phyloP scores from a whole-genome alignment of 768 basidiomycete genomes.

The Mycena polygramma region DNA sequence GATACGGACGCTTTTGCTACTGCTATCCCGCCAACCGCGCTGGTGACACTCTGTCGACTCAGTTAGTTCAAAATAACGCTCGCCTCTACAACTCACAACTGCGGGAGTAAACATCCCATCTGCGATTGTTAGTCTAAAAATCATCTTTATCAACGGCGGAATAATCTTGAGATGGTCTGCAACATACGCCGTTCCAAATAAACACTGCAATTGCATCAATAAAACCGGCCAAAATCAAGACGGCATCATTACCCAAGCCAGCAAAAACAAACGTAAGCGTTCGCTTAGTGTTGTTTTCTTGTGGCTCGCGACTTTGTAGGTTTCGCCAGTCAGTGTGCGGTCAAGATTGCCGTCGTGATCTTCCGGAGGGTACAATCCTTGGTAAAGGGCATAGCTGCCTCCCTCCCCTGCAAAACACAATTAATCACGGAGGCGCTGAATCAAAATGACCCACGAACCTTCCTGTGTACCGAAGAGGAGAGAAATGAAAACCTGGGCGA shows the following conservation, averaged over 20 bases:
- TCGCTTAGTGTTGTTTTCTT: conserved; percentile 45
- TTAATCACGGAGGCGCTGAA: conserved; percentile 2
- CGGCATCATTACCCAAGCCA: conserved; percentile 63
- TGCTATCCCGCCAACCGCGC: conserved; percentile 77
- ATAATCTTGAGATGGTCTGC: background rate
- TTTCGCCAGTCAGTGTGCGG: conserved; percentile 67
- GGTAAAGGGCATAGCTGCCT: conserved; percentile 74
- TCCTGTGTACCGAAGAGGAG: conserved; percentile 64
- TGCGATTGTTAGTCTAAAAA: conserved; percentile 67
- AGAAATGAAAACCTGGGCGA: conserved; percentile 65
- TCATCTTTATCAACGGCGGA: background rate
- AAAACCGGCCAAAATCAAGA: background rate
- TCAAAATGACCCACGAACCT: conserved; percentile 49
- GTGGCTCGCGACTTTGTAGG: conserved; percentile 37
- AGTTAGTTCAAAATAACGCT: background rate
- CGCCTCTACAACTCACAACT: conserved; percentile 51
- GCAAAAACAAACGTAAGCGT: conserved; percentile 60
- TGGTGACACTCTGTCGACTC: conserved; percentile 60
- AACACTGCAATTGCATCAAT: conserved; percentile 51
- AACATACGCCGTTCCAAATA: conserved; percentile 69
- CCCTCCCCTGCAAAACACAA: conserved; percentile 66
- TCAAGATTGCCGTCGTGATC: conserved; percentile 61
- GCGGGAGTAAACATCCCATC: conserved; percentile 80
- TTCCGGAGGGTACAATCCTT: conserved; percentile 69
- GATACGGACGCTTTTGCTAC: conserved; percentile 66